These are phyloP conservation scores for Ormosia semicastrata DNA, from an alignment of 306 rosid genomes.

Conservation along the genomic window DNA sequence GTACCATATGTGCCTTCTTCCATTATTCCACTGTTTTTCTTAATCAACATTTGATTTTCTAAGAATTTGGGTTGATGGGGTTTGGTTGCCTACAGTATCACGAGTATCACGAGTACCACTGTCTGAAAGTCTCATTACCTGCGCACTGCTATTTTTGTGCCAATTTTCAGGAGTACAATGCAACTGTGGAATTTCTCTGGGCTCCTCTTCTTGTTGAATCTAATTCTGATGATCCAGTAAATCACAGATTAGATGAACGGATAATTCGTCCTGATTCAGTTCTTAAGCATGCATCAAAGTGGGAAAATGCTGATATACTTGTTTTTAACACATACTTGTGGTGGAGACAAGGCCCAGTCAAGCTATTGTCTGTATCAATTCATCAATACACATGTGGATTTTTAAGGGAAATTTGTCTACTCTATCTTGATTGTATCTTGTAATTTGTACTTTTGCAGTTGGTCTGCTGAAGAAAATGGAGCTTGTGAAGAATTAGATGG, in stretches of 20 bases:
- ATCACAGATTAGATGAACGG: slow-evolving; percentile 80
- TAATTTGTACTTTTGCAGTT: slow-evolving; percentile 49
- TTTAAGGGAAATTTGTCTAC: background rate
- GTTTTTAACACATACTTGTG: slow-evolving; percentile 92
- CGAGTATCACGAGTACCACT: background rate
- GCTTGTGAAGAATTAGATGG: slow-evolving; percentile 83
- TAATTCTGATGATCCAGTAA: slow-evolving; percentile 95
- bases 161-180: slow-evolving; percentile 83
- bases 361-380: slow-evolving; percentile 71
- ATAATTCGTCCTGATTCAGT: slow-evolving; percentile 92
- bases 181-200: slow-evolving; percentile 96
- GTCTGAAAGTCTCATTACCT: background rate
- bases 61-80: slow-evolving; percentile 19
- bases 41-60: background rate
- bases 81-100: background rate
- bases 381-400: background rate
- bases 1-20: background rate
- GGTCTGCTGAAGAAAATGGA: slow-evolving; percentile 66
- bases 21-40: background rate
- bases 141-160: slow-evolving; percentile 19
- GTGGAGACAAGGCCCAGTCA: slow-evolving; percentile 99
- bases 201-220: slow-evolving; percentile 96
- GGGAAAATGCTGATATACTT: slow-evolving; percentile 94
- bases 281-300: slow-evolving; percentile 70
- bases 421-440: slow-evolving; percentile 11